Percentiles rank a stretch among this genome's conserved stretches.
Evolutionary conservation across 1,284 basidiomycete species (phyloP).

Genomic region (Cryptococcus sp.): DNA sequence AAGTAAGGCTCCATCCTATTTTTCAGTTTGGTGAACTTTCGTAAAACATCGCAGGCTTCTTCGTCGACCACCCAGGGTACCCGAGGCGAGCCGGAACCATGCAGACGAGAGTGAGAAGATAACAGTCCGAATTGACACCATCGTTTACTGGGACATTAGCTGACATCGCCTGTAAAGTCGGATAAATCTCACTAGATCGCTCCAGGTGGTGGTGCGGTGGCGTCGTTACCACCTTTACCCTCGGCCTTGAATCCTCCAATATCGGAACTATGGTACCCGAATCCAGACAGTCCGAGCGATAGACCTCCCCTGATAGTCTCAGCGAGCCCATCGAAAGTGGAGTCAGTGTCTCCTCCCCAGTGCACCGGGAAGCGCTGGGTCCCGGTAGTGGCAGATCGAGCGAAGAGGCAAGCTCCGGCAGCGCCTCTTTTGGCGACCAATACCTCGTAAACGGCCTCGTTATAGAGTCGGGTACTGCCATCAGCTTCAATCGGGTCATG

Average conservation of each 20-base stretch:
- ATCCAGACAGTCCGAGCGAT: constrained; percentile 8
- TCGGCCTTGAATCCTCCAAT: constrained; percentile 14
- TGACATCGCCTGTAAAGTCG: not conserved
- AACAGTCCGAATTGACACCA: constrained; percentile 14
- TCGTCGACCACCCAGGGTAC: constrained; percentile 12
- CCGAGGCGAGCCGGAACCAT: constrained; percentile 9
- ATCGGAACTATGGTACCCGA: constrained; percentile 10
- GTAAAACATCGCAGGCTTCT: constrained; percentile 5
- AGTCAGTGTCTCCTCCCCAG: constrained; percentile 12
- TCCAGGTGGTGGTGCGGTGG: not conserved
- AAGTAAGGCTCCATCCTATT: constrained; percentile 8
- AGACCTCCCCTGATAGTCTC: constrained; percentile 12
- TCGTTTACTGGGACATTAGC: constrained; percentile 5
- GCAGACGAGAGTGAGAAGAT: constrained; percentile 13
- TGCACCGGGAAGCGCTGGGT: constrained; percentile 12
- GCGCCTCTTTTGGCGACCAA: constrained; percentile 3
- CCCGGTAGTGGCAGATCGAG: constrained; percentile 7
- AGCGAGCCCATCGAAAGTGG: constrained; percentile 6
- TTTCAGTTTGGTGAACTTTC: constrained; percentile 11
- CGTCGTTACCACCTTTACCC: constrained; percentile 5
- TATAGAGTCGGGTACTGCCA: constrained; percentile 10
- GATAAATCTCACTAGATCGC: constrained; percentile 7
- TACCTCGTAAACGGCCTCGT: constrained; percentile 10
- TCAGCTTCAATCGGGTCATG: not conserved
- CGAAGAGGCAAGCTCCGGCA: constrained; percentile 7